phyloP scores from a whole-genome alignment of 2,329 filamentous ascomycete genomes.

The Alternaria sp. region DNA sequence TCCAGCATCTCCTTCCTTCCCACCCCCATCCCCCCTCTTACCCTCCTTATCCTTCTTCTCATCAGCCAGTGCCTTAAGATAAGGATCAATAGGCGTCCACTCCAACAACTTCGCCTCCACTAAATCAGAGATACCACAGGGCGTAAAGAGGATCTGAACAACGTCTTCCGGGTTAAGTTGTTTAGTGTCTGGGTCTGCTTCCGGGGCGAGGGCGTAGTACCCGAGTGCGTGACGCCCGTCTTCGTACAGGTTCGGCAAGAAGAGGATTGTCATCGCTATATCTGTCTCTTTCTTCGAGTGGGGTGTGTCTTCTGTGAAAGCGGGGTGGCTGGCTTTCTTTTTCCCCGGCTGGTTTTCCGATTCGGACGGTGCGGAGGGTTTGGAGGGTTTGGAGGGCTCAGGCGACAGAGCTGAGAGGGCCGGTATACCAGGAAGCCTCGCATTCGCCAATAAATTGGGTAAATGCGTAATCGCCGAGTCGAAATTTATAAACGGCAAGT shows the following conservation, averaged over 20 bases:
- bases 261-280: constrained; percentile 3
- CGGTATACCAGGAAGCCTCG: constrained; percentile 4
- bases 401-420: not conserved
- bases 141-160: constrained; percentile 13
- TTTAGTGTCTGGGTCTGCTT: not conserved
- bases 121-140: constrained; percentile 12
- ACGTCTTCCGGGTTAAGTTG: not conserved
- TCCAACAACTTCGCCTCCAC: constrained; percentile 6
- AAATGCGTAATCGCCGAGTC: constrained; percentile 23
- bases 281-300: not conserved
- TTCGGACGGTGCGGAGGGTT: not conserved
- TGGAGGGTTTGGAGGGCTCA: too few relatives aligned
- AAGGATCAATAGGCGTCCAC: not conserved
- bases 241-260: constrained; percentile 26
- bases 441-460: constrained; percentile 18
- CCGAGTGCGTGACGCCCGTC: constrained; percentile 22
- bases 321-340: not conserved
- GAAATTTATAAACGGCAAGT: constrained; percentile 26
- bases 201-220: constrained; percentile 2
- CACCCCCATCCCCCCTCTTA: not conserved
- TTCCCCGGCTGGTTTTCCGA: accelerated
- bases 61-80: not conserved
- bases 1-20: not conserved
- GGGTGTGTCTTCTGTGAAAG: constrained; percentile 1
- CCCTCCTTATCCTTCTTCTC: too few relatives aligned